phyloP scores from a whole-genome alignment of 108 stramenopile genomes.

The Licmophora abbreviata region DNA sequence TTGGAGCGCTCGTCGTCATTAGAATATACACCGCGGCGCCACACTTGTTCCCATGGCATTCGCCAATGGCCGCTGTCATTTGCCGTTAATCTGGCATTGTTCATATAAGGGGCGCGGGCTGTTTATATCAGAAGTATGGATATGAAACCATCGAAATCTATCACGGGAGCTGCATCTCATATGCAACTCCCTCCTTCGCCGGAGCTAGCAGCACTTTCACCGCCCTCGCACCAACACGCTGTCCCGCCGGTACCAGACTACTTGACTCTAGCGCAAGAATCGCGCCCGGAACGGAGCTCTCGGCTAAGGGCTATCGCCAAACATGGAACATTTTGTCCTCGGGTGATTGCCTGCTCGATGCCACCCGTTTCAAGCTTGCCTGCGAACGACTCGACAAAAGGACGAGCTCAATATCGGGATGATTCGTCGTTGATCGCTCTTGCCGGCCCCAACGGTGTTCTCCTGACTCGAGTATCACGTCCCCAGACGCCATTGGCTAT shows the following conservation, averaged over 20 bases:
- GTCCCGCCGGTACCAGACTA: background rate
- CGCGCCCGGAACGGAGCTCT: slow-evolving; percentile 9
- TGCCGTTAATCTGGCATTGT: no score
- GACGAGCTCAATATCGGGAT: background rate
- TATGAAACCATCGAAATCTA: no score
- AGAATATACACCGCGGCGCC: no score
- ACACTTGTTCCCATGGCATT: no score
- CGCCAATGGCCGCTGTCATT: no score
- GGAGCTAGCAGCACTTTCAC: slow-evolving; percentile 4
- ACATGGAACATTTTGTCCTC: slow-evolving; percentile 29
- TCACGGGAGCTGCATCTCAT: no score
- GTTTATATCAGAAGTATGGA: no score
- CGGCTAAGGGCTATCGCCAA: slow-evolving; percentile 28
- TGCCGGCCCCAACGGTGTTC: slow-evolving; percentile 35
- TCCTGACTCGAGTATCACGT: slow-evolving; percentile 25
- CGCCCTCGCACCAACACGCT: background rate
- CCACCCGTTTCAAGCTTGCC: slow-evolving; percentile 4
- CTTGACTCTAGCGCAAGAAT: background rate
- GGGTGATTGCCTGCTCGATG: slow-evolving; percentile 39
- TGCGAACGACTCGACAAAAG: background rate
- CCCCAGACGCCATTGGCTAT: slow-evolving; percentile 33
- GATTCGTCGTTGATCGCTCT: slow-evolving; percentile 28
- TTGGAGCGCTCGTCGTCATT: no score
- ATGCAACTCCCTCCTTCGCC: slow-evolving; percentile 20
- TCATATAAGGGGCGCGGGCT: no score